Evolutionary conservation across 345 rosid species (phyloP).

Genomic region (Draba incana): DNA sequence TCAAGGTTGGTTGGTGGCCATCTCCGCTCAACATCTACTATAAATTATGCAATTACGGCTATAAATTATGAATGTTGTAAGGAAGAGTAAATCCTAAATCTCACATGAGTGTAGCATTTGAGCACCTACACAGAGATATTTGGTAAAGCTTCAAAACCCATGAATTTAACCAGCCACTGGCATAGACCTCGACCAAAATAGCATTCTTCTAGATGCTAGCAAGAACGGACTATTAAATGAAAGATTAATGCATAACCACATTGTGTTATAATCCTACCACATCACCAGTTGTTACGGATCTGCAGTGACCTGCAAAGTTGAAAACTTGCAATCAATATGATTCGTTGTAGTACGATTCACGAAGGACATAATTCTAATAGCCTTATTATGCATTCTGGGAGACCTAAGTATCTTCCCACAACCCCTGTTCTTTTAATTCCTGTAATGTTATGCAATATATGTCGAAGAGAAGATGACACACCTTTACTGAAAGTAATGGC

Average conservation of each 20-base stretch:
- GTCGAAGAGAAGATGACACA: no score
- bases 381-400: no score
- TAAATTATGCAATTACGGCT: conserved; percentile 12
- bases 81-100: conserved; percentile 83
- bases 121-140: conserved; percentile 51
- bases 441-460: no score
- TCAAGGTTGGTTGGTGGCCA: conserved; percentile 3
- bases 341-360: no score
- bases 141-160: conserved; percentile 11
- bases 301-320: conserved; percentile 64
- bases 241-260: not conserved
- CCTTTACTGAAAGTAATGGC: no score
- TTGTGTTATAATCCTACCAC: conserved; percentile 56
- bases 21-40: conserved; percentile 8
- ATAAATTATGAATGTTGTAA: conserved; percentile 60
- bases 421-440: no score
- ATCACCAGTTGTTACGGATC: conserved; percentile 70
- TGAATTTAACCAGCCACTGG: not conserved
- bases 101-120: conserved; percentile 74
- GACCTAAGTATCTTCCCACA: no score
- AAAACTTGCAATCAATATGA: not conserved
- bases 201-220: not conserved
- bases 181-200: no score
- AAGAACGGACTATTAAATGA: not conserved
- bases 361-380: no score